Conservation (phyloP, 2,329 filamentous ascomycete species). For the Bimuria novae-zelandiae region DNA sequence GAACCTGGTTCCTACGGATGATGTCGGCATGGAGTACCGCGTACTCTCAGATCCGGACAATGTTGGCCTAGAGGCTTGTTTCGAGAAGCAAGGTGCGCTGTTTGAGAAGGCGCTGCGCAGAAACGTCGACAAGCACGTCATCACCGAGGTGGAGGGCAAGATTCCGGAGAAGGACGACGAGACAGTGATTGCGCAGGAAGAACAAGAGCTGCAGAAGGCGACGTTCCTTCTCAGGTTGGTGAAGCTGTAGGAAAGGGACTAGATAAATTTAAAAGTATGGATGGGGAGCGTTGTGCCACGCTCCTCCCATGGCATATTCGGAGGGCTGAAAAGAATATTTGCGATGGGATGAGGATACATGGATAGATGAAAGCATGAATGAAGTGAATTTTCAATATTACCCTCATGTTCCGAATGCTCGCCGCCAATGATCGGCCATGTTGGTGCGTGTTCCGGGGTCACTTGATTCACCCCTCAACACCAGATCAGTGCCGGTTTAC, state of each 20-base stretch:
- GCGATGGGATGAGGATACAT: neutral
- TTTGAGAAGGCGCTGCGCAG: slow-evolving; percentile 80
- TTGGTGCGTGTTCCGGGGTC: too few species aligned
- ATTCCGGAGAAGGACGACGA: slow-evolving; percentile 56
- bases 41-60: slow-evolving; percentile 79
- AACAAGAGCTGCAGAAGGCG: slow-evolving; percentile 83
- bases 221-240: slow-evolving; percentile 77
- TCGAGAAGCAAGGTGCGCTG: slow-evolving; percentile 67
- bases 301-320: too few species aligned
- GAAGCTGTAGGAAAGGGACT: slow-evolving; percentile 60
- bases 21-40: slow-evolving; percentile 92
- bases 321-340: neutral
- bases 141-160: slow-evolving; percentile 64
- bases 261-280: too few species aligned
- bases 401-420: too few species aligned
- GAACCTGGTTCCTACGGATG: slow-evolving; percentile 86
- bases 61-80: slow-evolving; percentile 71
- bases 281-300: neutral
- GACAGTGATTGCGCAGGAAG: slow-evolving; percentile 75
- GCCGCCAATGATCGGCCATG: too few species aligned
- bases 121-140: slow-evolving; percentile 71
- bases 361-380: neutral
- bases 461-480: too few species aligned
- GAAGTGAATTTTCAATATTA: neutral
- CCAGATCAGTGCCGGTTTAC: neutral